Evolutionary conservation across 768 basidiomycete genomes (phyloP).

Genomic region (Postia placenta): DNA sequence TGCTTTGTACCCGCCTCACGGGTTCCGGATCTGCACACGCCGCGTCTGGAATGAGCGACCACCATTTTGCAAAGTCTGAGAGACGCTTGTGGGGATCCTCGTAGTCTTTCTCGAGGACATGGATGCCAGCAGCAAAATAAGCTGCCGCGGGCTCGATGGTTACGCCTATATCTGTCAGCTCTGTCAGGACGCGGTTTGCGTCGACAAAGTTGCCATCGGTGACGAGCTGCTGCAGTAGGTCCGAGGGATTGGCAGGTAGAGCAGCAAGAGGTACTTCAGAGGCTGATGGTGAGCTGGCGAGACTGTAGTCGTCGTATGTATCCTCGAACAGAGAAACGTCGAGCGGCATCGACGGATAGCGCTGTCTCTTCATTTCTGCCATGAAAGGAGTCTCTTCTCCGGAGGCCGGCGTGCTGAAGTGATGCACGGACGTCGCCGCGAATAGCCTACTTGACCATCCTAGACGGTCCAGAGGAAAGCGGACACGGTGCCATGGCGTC

Average conservation of each 20-base stretch:
- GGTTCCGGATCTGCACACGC: background rate
- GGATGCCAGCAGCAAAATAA: slow-evolving; percentile 27
- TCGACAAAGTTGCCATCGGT: slow-evolving; percentile 23
- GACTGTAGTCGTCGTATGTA: slow-evolving; percentile 27
- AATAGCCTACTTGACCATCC: slow-evolving; percentile 2
- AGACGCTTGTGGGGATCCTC: slow-evolving; percentile 13
- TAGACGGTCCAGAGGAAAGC: slow-evolving; percentile 8
- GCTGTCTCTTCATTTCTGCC: slow-evolving; percentile 27
- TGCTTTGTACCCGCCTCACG: slow-evolving; percentile 16
- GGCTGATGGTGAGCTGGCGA: slow-evolving; percentile 5
- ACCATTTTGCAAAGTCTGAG: slow-evolving; percentile 33
- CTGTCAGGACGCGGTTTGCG: slow-evolving; percentile 33
- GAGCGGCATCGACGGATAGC: slow-evolving; percentile 26
- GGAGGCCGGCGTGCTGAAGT: slow-evolving; percentile 16
- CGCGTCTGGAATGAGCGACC: slow-evolving; percentile 35
- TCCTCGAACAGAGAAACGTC: slow-evolving; percentile 33
- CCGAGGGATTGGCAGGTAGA: slow-evolving; percentile 11
- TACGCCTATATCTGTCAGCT: slow-evolving; percentile 32
- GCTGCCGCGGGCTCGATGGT: slow-evolving; percentile 32
- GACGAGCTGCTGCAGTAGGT: slow-evolving; percentile 24
- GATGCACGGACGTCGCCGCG: slow-evolving; percentile 12
- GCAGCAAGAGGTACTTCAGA: slow-evolving; percentile 7
- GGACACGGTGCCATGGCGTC: slow-evolving; percentile 12
- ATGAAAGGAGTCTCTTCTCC: slow-evolving; percentile 28
- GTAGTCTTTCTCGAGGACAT: slow-evolving; percentile 21